Evolutionary conservation across 2,329 filamentous ascomycete genomes (phyloP).

Genomic region (Myotisia sp.): DNA sequence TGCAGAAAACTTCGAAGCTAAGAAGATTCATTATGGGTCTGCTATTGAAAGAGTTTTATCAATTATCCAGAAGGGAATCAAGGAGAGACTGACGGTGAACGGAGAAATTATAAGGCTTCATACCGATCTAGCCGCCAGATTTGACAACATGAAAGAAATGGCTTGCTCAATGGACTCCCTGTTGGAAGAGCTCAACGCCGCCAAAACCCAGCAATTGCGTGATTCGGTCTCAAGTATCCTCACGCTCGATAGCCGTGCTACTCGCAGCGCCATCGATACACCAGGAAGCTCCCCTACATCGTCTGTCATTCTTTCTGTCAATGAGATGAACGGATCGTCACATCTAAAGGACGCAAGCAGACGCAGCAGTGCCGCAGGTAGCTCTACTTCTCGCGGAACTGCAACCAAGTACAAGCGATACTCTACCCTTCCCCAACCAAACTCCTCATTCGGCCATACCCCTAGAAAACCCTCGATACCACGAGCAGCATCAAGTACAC

Average conservation of each 20-base stretch:
- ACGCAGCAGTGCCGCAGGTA: conserved; percentile 27
- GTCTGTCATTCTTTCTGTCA: conserved; percentile 42
- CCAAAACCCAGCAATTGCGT: conserved; percentile 58
- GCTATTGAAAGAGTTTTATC: conserved; percentile 81
- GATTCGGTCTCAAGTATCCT: conserved; percentile 90
- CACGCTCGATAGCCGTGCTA: conserved; percentile 62
- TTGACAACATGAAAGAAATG: conserved; percentile 59
- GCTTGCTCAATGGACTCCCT: conserved; percentile 63
- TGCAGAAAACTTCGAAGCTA: conserved; percentile 85
- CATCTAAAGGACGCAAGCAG: conserved; percentile 30
- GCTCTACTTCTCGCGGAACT: conserved; percentile 26
- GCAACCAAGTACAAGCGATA: conserved; percentile 31
- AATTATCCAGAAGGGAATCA: conserved; percentile 91
- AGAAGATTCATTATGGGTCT: conserved; percentile 84
- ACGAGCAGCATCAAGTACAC: conserved; percentile 17
- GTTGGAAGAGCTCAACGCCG: conserved; percentile 54
- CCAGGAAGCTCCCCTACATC: conserved; percentile 59
- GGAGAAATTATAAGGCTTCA: conserved; percentile 83
- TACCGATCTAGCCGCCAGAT: conserved; percentile 69
- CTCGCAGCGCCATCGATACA: conserved; percentile 55
- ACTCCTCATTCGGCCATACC: conserved; percentile 15
- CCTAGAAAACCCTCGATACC: conserved; percentile 26
- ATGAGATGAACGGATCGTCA: conserved; percentile 34
- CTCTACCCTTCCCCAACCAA: conserved; percentile 33
- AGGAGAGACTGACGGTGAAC: conserved; percentile 88